Conservation (phyloP, 495 filamentous ascomycete genomes). For the Daldinia loculata region DNA sequence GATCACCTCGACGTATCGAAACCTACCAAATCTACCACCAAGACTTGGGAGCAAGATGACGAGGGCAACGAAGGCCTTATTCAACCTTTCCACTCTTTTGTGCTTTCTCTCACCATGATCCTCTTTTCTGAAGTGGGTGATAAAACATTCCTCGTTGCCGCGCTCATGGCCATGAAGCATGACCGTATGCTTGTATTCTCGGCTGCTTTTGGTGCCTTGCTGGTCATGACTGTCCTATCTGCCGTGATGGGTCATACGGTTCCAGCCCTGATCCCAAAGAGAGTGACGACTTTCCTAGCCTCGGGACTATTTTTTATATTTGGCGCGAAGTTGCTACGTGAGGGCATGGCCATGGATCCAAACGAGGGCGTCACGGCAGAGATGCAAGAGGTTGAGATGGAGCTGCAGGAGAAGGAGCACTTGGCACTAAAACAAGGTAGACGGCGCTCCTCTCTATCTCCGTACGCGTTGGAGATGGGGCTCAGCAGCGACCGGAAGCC, state of each 20-base stretch:
- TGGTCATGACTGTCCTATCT: conserved; percentile 96
- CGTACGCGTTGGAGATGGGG: conserved; percentile 72
- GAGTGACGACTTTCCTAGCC: conserved; percentile 85
- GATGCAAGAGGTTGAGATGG: conserved; percentile 96
- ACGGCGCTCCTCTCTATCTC: conserved; percentile 65
- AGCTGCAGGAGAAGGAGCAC: conserved; percentile 93
- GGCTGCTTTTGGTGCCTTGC: conserved; percentile 88
- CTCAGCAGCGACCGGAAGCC: conserved; percentile 62
- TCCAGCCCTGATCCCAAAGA: conserved; percentile 87
- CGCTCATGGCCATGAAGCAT: conserved; percentile 99
- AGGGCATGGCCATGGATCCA: conserved; percentile 86
- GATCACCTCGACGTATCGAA: conserved; percentile 73
- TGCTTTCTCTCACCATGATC: conserved; percentile 96
- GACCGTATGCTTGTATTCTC: conserved; percentile 91
- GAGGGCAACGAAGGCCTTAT: conserved; percentile 70
- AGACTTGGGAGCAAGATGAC: conserved; percentile 41
- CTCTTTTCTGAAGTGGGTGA: conserved; percentile 97
- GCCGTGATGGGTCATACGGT: conserved; percentile 95
- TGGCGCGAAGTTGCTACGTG: conserved; percentile 82
- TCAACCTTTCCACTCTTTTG: conserved; percentile 87
- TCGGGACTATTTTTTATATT: conserved; percentile 88
- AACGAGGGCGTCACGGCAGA: conserved; percentile 92
- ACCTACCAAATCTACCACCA: conserved; percentile 50
- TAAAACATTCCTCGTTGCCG: conserved; percentile 97
- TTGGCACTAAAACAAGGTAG: conserved; percentile 63